A percentile compares a stretch with the other conserved stretches of the same genome.
Conservation (phyloP, 176 grass and related monocot genomes). For the Lolium perenne region DNA sequence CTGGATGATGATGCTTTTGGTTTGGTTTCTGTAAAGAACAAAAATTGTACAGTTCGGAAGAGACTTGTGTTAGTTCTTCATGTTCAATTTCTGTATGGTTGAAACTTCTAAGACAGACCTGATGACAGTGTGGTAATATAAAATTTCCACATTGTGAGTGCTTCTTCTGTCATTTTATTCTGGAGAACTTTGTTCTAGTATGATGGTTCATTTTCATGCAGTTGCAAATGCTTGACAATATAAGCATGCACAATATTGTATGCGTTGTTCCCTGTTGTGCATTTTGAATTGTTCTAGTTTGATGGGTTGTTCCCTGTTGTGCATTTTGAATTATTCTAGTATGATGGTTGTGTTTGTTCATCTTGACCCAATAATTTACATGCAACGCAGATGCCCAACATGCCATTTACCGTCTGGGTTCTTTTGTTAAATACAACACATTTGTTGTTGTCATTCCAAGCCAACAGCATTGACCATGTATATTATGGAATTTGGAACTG, state of each 20-base stretch:
- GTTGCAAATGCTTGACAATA: no score
- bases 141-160: not conserved
- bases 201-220: no score
- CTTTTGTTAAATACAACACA: not conserved
- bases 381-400: not conserved
- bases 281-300: no score
- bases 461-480: not conserved
- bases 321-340: no score
- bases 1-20: constrained; percentile 41
- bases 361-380: not conserved
- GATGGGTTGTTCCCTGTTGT: no score
- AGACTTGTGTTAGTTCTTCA: constrained; percentile 6
- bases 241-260: no score
- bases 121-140: not conserved
- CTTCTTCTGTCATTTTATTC: not conserved
- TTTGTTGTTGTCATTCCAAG: not conserved
- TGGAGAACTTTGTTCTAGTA: not conserved
- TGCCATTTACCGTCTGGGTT: not conserved
- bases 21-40: constrained; percentile 51
- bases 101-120: not conserved
- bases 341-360: no score
- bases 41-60: constrained; percentile 43
- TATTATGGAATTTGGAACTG: no score
- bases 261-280: no score
- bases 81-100: not conserved